Percentiles rank a stretch among this genome's conserved stretches.
These are phyloP conservation scores for Fonsecaea erecta DNA, from an alignment of 2,329 filamentous ascomycete species.

Conservation along the genomic window DNA sequence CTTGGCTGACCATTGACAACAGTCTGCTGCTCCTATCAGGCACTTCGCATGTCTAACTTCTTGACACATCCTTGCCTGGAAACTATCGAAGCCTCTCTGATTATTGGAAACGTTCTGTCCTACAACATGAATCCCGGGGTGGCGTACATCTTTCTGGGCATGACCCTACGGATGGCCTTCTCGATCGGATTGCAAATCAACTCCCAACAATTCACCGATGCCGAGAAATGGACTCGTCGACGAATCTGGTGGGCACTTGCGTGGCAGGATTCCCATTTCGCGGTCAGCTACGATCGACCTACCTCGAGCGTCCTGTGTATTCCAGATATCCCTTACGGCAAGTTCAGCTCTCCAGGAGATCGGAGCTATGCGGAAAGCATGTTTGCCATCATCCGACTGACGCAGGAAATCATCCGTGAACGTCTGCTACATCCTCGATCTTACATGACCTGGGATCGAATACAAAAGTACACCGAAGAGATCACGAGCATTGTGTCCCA, in stretches of 20 bases:
- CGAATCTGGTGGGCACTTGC: constrained; percentile 64
- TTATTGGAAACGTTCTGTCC: constrained; percentile 65
- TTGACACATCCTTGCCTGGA: constrained; percentile 65
- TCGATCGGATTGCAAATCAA: constrained; percentile 64
- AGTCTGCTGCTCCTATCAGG: constrained; percentile 69
- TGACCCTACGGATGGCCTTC: constrained; percentile 65
- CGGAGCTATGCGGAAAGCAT: constrained; percentile 63
- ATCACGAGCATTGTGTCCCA: constrained; percentile 63
- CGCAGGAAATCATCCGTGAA: constrained; percentile 63
- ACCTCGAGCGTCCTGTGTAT: constrained; percentile 61
- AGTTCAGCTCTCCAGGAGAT: constrained; percentile 54
- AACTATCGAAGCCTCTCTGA: constrained; percentile 65
- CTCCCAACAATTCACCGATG: constrained; percentile 58
- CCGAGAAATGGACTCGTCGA: constrained; percentile 52
- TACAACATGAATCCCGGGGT: constrained; percentile 70
- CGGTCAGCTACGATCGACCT: constrained; percentile 65
- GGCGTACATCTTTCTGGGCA: constrained; percentile 64
- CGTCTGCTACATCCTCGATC: constrained; percentile 60
- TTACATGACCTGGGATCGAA: constrained; percentile 58
- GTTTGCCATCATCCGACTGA: constrained; percentile 58
- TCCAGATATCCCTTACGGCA: constrained; percentile 56
- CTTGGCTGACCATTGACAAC: constrained; percentile 34
- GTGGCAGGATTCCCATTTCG: constrained; percentile 68
- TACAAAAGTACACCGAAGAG: constrained; percentile 61
- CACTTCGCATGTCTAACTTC: constrained; percentile 67